Conservation (phyloP, 164 flowering plant genomes). For the Magnolia sinica region DNA sequence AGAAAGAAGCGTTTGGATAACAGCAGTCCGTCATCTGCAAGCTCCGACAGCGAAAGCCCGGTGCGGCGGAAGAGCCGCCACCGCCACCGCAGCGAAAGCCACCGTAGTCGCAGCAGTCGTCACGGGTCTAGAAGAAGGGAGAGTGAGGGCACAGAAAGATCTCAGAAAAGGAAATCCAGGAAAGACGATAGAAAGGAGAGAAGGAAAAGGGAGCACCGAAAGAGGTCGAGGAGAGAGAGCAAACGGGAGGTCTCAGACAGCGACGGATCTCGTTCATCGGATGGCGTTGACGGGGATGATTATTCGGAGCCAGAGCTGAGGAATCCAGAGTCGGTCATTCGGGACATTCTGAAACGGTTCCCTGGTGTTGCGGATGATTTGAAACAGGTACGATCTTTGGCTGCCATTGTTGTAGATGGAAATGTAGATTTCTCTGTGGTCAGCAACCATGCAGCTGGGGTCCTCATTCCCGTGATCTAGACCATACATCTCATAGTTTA, state of each 20-base stretch:
- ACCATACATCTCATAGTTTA: neutral
- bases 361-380: slow-evolving; percentile 60
- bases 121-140: slow-evolving; percentile 19
- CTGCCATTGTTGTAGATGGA: neutral
- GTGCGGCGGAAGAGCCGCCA: slow-evolving; percentile 15
- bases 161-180: slow-evolving; percentile 13
- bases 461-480: neutral
- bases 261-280: slow-evolving; percentile 26
- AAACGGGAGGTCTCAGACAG: slow-evolving; percentile 21
- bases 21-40: slow-evolving; percentile 2
- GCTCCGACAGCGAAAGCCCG: slow-evolving; percentile 16
- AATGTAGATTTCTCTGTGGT: neutral
- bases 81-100: slow-evolving; percentile 11
- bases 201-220: slow-evolving; percentile 11
- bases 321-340: slow-evolving; percentile 41
- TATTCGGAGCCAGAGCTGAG: slow-evolving; percentile 19
- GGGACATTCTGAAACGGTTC: slow-evolving; percentile 43
- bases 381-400: slow-evolving; percentile 44
- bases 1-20: slow-evolving; percentile 13
- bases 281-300: slow-evolving; percentile 1
- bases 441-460: neutral
- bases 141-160: slow-evolving; percentile 10
- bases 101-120: slow-evolving; percentile 4
- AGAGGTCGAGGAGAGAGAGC: slow-evolving; percentile 13
- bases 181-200: slow-evolving; percentile 12